phyloP scores from a whole-genome alignment of 352 stramenopile genomes.

The Pythium biforme region DNA sequence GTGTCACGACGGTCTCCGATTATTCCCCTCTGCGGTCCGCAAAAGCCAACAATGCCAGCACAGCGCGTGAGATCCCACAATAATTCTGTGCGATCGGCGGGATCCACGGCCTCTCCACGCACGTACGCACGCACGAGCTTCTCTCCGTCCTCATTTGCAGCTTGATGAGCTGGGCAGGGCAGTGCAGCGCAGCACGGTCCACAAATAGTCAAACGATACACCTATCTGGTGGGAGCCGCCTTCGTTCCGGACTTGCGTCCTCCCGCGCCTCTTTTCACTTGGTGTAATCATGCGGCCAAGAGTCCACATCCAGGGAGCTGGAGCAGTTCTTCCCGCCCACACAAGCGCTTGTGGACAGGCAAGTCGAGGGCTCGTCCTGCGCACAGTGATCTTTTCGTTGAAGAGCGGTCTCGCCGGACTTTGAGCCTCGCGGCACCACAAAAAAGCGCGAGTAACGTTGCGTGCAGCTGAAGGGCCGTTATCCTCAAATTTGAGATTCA shows the following conservation, averaged over 20 bases:
- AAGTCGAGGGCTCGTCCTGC: neutral
- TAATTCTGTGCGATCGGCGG: neutral
- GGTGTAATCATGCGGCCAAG: neutral
- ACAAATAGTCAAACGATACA: neutral
- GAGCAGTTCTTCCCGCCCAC: neutral
- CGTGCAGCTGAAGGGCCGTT: neutral
- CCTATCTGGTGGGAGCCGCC: neutral
- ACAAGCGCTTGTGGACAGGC: conserved; percentile 1
- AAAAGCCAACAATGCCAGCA: neutral
- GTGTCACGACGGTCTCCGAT: no score
- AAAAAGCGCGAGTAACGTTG: neutral
- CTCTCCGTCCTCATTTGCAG: neutral
- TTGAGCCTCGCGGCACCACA: neutral
- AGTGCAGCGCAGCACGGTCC: neutral
- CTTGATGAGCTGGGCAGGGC: neutral
- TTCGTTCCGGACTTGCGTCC: neutral
- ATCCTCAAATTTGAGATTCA: neutral
- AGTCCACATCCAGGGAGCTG: neutral
- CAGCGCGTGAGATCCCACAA: neutral
- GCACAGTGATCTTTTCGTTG: neutral
- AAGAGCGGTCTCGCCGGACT: neutral
- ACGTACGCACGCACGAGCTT: neutral
- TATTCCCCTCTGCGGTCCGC: no score
- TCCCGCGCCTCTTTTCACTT: neutral
- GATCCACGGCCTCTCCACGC: neutral